A percentile compares a stretch with the other conserved stretches of the same genome.
Conservation (phyloP, 1,284 basidiomycete species). For the Sporisorium reilianum region DNA sequence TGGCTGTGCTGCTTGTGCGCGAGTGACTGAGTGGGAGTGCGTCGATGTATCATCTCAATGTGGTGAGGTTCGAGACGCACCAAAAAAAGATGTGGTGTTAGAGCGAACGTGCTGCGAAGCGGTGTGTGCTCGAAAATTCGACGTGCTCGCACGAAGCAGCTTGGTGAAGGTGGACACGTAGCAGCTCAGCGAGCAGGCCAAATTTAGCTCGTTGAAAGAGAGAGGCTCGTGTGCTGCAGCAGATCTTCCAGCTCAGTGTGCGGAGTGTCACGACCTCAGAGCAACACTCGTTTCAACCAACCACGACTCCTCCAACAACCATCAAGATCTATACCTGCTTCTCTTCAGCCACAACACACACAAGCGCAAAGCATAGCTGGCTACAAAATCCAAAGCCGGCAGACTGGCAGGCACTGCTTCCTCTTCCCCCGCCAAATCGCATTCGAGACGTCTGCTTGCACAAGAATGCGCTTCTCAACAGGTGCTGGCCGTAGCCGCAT, state of each 20-base stretch:
- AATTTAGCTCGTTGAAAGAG: neutral
- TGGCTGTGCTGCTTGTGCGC: neutral
- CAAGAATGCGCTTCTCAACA: conserved; percentile 25
- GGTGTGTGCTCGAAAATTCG: neutral
- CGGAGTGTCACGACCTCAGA: conserved; percentile 1
- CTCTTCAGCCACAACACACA: neutral
- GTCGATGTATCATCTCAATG: too few species aligned
- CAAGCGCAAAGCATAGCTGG: neutral
- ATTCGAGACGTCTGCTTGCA: neutral
- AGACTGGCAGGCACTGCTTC: neutral
- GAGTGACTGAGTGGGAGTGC: too few species aligned
- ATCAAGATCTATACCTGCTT: neutral
- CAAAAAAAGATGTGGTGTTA: too few species aligned
- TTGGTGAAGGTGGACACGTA: conserved; percentile 37
- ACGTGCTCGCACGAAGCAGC: conserved; percentile 19
- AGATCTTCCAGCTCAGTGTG: conserved; percentile 28
- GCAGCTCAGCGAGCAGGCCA: neutral
- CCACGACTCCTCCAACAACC: too few species aligned
- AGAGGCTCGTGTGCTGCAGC: conserved; percentile 15
- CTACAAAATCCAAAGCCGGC: neutral
- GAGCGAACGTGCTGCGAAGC: too few species aligned
- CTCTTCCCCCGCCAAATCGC: neutral
- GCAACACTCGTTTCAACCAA: conserved; percentile 17
- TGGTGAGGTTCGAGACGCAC: too few species aligned
- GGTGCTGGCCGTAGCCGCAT: conserved; percentile 12